Conservation (phyloP, 371 early-diverging fungal species). For the Circinella umbellata region DNA sequence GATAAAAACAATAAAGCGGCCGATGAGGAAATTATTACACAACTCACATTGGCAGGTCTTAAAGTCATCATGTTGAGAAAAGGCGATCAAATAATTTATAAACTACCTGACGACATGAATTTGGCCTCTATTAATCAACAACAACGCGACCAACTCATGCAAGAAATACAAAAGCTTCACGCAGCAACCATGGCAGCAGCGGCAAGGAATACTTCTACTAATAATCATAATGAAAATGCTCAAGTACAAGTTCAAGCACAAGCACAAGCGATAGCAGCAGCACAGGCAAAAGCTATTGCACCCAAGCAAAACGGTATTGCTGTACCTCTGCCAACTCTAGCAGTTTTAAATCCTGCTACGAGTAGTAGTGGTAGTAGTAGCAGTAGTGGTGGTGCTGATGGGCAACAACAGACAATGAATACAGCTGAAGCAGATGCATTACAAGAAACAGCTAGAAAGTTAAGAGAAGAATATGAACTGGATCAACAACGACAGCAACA, state of each 20-base stretch:
- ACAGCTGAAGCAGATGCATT: constrained; percentile 45
- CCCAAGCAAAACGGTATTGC: constrained; percentile 34
- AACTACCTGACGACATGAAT: constrained; percentile 64
- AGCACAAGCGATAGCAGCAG: constrained; percentile 21
- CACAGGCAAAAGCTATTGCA: constrained; percentile 32
- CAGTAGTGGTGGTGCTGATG: constrained; percentile 19
- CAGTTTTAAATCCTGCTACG: constrained; percentile 17
- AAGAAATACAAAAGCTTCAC: constrained; percentile 61
- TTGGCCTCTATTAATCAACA: constrained; percentile 54
- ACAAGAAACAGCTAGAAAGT: constrained; percentile 41
- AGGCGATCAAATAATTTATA: constrained; percentile 67
- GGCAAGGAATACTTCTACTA: constrained; percentile 7
- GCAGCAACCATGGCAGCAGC: constrained; percentile 56
- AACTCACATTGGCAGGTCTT: constrained; percentile 62
- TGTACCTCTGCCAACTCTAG: constrained; percentile 26
- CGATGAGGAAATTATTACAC: constrained; percentile 57
- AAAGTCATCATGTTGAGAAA: constrained; percentile 65
- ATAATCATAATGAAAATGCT: constrained; percentile 15
- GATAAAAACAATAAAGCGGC: constrained; percentile 12
- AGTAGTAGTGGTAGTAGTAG: neutral
- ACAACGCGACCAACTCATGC: constrained; percentile 52
- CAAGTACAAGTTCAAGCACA: neutral
- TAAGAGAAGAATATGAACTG: constrained; percentile 43
- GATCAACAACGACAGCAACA: constrained; percentile 27
- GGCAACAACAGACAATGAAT: no score